Conservation (phyloP, 2,329 filamentous ascomycete genomes). For the Cytospora piceicola region DNA sequence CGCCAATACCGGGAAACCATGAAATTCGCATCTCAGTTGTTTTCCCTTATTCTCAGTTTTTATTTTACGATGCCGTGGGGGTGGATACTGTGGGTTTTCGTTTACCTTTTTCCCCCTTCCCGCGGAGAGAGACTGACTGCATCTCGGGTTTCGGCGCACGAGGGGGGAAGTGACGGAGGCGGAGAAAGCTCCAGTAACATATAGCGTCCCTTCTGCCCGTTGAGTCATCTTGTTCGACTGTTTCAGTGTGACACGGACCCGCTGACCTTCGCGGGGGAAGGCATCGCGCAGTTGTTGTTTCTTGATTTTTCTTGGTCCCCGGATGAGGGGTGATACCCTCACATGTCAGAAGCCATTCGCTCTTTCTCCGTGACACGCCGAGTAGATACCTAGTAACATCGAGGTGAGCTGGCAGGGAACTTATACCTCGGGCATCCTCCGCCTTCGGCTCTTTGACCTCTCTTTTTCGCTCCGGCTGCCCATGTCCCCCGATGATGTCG, state of each 20-base stretch:
- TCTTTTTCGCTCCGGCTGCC: not conserved
- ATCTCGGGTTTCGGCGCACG: slow-evolving; percentile 4
- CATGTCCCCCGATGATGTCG: not conserved
- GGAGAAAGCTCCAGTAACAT: not conserved
- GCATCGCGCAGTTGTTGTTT: not conserved
- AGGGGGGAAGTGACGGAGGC: too few species aligned
- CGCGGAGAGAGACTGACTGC: not conserved
- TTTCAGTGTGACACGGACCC: slow-evolving; percentile 8
- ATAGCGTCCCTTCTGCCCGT: not conserved
- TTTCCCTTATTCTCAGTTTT: too few species aligned
- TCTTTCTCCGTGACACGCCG: not conserved
- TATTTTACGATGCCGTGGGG: not conserved
- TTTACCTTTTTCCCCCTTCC: not conserved
- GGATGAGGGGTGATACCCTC: slow-evolving; percentile 1
- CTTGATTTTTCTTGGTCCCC: not conserved
- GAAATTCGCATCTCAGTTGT: not conserved
- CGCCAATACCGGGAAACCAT: not conserved
- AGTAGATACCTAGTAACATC: not conserved
- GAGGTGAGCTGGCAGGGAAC: not conserved
- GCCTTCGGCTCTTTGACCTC: not conserved
- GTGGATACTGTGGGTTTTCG: not conserved
- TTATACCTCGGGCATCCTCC: not conserved
- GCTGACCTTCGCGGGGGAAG: slow-evolving; percentile 2
- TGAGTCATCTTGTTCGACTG: not conserved
- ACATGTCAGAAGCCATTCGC: slow-evolving; percentile 6